Evolutionary conservation across 2,329 filamentous ascomycete genomes (phyloP), one percentile per base, ranked within the genome.

Genomic region (Fusarium verticillioides): DNA sequence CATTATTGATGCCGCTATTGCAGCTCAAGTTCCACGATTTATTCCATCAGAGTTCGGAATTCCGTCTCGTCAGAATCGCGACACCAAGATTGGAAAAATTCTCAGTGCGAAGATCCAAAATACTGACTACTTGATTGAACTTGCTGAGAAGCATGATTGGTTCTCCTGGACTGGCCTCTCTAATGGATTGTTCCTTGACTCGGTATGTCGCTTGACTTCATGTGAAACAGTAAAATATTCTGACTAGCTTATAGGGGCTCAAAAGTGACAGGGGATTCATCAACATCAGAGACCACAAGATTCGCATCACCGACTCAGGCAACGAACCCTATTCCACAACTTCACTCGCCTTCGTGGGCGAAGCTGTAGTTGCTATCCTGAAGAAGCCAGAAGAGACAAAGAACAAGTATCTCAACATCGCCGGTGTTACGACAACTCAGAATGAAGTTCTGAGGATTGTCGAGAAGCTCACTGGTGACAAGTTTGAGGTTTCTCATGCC

Each of bases 71-170:
- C 34, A 52, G 10, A 57, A 69, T 3, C 26, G 64, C 5, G 34
- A 69, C 1, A 52, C 30, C 7, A 69, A 69, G 18, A 69, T 69
- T 5, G 63, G 63, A 2, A 54, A 42, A 2, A 49, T 68, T 9
- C 30, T 68, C 3, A 3, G 26, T 2, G 52, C 47, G 1, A 68
- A 68, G 42, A 23, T 68, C 1, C 16, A 43, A 9, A 68, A 68
- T 9, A 68, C 63, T 13, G 63, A 68, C 36, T 68, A 68, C 21
- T 32, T 68, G 37, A 44, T 68, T 26, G 47, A 68, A 10, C 65
- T 68, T 30, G 57, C 63, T 2, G 5, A 28, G 26, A 60, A 68
- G 32, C 28, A 68, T 23, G 37, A 68, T 18, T 68, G 65, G 63
- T 68, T 68, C 30, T 63, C 42, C 0, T 68, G 65, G 65, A 68